Evolutionary conservation across 352 stramenopile genomes (phyloP).

Genomic region (Blastocystis sp.): DNA sequence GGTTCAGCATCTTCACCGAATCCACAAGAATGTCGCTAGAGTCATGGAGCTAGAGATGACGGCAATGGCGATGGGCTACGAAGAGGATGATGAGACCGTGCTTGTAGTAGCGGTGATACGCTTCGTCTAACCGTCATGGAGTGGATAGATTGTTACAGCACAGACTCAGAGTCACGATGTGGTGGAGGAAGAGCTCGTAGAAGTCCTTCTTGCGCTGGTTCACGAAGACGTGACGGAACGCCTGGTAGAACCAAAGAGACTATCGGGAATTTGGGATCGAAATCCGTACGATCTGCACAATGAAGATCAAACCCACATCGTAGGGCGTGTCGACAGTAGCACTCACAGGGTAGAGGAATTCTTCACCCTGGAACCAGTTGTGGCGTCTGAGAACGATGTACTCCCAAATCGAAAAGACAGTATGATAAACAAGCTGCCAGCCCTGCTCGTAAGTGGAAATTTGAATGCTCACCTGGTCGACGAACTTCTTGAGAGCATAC

Average conservation of each 20-base stretch:
- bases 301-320: conserved; percentile 46
- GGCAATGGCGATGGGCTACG: neutral
- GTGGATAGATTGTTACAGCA: conserved; percentile 19
- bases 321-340: neutral
- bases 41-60: conserved; percentile 54
- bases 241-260: conserved; percentile 65
- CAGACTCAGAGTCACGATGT: conserved; percentile 58
- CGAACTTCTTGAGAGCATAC: conserved; percentile 66
- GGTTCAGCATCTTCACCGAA: conserved; percentile 64
- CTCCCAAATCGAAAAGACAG: conserved; percentile 45
- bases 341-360: neutral
- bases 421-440: conserved; percentile 66
- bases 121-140: conserved; percentile 6
- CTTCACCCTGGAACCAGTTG: conserved; percentile 55
- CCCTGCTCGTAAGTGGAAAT: conserved; percentile 9
- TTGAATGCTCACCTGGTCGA: conserved; percentile 26
- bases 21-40: conserved; percentile 67
- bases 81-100: conserved; percentile 61
- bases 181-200: conserved; percentile 64
- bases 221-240: conserved; percentile 58
- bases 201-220: conserved; percentile 70
- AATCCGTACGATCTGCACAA: conserved; percentile 42
- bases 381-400: conserved; percentile 34
- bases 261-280: neutral
- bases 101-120: conserved; percentile 38